phyloP scores from a whole-genome alignment of 805 yeast genomes.

The Yamadazyma philogaea region DNA sequence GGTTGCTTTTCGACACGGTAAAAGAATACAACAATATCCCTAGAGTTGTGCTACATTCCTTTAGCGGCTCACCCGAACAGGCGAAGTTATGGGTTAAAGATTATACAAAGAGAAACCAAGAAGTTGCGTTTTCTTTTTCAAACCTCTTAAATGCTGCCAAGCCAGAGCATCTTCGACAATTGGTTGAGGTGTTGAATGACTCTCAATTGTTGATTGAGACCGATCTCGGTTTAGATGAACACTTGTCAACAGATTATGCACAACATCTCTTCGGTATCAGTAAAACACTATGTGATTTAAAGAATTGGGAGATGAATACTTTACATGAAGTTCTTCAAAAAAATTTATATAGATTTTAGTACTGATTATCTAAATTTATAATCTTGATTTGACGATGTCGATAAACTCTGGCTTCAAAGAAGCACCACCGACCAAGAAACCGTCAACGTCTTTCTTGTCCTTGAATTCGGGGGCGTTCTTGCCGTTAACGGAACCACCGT shows the following conservation, averaged over 20 bases:
- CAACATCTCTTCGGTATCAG: constrained; percentile 22
- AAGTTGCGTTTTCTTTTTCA: constrained; percentile 53
- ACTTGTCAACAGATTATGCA: constrained; percentile 19
- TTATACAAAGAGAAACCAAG: constrained; percentile 21
- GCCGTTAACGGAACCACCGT: constrained; percentile 99
- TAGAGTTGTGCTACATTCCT: constrained; percentile 73
- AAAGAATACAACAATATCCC: constrained; percentile 22
- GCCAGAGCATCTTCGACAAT: constrained; percentile 16
- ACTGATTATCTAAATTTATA: constrained; percentile 31
- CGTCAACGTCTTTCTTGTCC: constrained; percentile 92
- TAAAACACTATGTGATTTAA: constrained; percentile 14
- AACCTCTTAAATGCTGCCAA: constrained; percentile 44
- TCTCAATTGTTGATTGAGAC: constrained; percentile 34
- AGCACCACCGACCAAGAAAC: constrained; percentile 99
- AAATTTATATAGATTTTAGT: constrained; percentile 3
- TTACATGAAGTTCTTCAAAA: not conserved
- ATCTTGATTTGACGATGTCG: constrained; percentile 91
- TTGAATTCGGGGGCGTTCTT: constrained; percentile 86
- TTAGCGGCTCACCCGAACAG: constrained; percentile 77
- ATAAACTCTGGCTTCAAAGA: constrained; percentile 96
- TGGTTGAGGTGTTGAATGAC: constrained; percentile 18
- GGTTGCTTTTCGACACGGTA: constrained; percentile 49
- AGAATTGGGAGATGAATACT: constrained; percentile 14
- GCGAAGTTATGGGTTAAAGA: constrained; percentile 46
- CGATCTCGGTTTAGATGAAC: constrained; percentile 32